Evolutionary conservation across 257 asterid genomes (phyloP).

Genomic region (Misopates orontium): DNA sequence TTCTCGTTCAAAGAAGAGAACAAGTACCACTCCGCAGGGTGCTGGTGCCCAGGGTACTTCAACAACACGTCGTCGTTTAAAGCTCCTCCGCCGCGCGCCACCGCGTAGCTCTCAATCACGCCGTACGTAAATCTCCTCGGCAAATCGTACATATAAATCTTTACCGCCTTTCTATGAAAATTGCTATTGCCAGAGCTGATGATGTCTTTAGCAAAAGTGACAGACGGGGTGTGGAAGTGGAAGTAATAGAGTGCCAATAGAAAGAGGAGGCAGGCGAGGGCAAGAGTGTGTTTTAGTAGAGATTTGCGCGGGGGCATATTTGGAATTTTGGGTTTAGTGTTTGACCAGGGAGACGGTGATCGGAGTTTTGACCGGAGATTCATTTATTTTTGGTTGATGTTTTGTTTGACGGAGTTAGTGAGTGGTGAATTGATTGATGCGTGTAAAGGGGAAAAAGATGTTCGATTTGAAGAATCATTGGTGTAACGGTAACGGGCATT

Average conservation of each 20-base stretch:
- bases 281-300: conserved; percentile 54
- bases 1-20: conserved; percentile 57
- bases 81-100: conserved; percentile 62
- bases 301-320: conserved; percentile 71
- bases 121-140: conserved; percentile 87
- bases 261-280: conserved; percentile 46
- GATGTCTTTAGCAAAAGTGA: conserved; percentile 9
- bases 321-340: conserved; percentile 21
- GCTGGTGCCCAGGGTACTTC: conserved; percentile 96
- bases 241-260: conserved; percentile 57
- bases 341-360: conserved; percentile 37
- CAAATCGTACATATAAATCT: conserved; percentile 72
- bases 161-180: conserved; percentile 29
- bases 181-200: neutral
- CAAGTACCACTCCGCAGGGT: conserved; percentile 92
- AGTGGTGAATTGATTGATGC: too few relatives aligned
- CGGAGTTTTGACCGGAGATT: conserved; percentile 29
- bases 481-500: too few relatives aligned
- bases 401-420: neutral
- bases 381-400: too few relatives aligned
- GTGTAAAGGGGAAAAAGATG: too few relatives aligned
- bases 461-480: too few relatives aligned
- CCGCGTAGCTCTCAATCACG: conserved; percentile 83
- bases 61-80: conserved; percentile 47
- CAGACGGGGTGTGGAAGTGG: conserved; percentile 30